Base-by-base conservation (phyloP, 2,329 filamentous ascomycete species). In the Fusarium palustre region DNA sequence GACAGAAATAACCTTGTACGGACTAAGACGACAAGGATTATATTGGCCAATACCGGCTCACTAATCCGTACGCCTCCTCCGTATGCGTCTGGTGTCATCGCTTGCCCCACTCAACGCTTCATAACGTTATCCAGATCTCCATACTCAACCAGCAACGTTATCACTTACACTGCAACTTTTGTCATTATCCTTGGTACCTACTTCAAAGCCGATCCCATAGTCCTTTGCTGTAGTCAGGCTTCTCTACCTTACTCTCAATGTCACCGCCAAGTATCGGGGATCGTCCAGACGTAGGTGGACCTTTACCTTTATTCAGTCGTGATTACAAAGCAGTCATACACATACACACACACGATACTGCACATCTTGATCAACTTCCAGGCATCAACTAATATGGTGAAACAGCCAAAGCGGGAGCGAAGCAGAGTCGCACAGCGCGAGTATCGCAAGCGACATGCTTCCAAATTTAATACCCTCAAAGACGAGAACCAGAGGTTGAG, bases 381-480 rank as follows among this genome's bases (percentile, higher is more conserved):
- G 30, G 13, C 48, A n/a, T 30, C 36, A 30, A 31, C 43, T 49
- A 30, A 46, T 62, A 54, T 55, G 55, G 12, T 34, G 7, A 11
- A 30, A 43, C 52, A 75, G 73, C 64, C 72, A 20, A 74, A 72
- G 43, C 72, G 70, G 5, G 73, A 75, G 54, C 69, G 73, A 39
- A 74, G 73, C 39, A 72, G 67, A 52, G 42, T 72, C 30, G 73
- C 73, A 7, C 73, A 75, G 53, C 68, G 73, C 20, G 70, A 75
- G 25, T 75, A 75, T 52, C 69, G 73, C 13, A 75, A 75, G 24
- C 66, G 73, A 2, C 73, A 75, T 50, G 71, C 65, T 7, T 72
- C 70, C 28, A 72, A 58, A 33, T 75, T 75, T 34, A 66, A 69
- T 28, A 66, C 30, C 4, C 67, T 75, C n/a, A 67, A 74, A 42